Conservation (phyloP, 1,139 yeast genomes). For the Pichia sp. region DNA sequence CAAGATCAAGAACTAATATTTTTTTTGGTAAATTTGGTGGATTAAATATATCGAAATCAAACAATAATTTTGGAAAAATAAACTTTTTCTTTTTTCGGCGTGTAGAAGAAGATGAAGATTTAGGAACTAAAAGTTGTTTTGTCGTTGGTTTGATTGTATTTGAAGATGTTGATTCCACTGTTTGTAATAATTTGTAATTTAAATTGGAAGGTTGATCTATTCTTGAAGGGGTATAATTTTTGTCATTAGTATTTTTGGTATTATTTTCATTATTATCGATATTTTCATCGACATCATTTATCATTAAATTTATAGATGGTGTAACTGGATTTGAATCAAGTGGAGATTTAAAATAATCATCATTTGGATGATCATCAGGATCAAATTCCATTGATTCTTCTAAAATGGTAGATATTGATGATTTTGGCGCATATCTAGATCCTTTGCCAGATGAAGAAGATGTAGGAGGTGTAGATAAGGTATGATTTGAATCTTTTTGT, state of each 20-base stretch:
- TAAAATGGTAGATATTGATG: slow-evolving; percentile 24
- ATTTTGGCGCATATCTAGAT: slow-evolving; percentile 4
- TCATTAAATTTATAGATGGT: background rate
- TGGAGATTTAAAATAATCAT: slow-evolving; percentile 52
- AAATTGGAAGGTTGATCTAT: background rate
- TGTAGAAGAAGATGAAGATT: background rate
- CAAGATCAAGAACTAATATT: slow-evolving; percentile 70
- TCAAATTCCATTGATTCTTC: slow-evolving; percentile 38
- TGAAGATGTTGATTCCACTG: background rate
- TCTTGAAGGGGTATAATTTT: too few relatives aligned
- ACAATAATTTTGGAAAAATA: slow-evolving; percentile 37
- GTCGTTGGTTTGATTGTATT: background rate
- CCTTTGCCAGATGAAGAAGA: background rate
- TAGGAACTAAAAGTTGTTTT: background rate
- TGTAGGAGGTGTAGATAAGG: background rate
- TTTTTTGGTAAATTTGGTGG: slow-evolving; percentile 49
- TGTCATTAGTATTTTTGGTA: background rate
- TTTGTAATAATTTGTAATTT: slow-evolving; percentile 2
- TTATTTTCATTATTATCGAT: background rate
- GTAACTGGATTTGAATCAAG: slow-evolving; percentile 28
- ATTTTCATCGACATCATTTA: background rate
- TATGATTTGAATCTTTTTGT: background rate
- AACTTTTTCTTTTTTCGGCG: slow-evolving; percentile 27
- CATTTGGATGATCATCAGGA: slow-evolving; percentile 21
- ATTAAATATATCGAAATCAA: slow-evolving; percentile 34